A percentile compares a stretch with the other conserved stretches of the same genome.
These are phyloP conservation scores for Diaporthe vaccinii DNA, from an alignment of 2,329 filamentous ascomycete species.

Conservation along the genomic window DNA sequence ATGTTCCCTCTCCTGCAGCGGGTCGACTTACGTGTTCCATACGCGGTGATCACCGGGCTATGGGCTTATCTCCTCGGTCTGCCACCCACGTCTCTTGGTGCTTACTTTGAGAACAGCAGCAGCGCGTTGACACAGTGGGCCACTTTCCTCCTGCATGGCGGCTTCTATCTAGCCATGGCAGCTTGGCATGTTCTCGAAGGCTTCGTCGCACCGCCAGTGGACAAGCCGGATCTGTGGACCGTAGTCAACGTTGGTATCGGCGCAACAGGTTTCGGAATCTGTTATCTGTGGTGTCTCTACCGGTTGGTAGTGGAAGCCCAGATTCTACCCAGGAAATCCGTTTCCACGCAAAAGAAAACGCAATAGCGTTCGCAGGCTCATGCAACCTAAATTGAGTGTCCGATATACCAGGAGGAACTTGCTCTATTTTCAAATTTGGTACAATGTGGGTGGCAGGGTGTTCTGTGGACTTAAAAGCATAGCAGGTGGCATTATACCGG, in stretches of 20 bases:
- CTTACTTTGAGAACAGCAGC: conserved; percentile 71
- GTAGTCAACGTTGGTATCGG: conserved; percentile 91
- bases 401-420: not conserved
- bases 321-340: conserved; percentile 53
- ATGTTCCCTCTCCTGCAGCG: conserved; percentile 91
- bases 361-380: conserved; percentile 48
- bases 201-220: conserved; percentile 74
- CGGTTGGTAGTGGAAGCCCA: conserved; percentile 73
- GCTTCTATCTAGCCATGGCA: conserved; percentile 83
- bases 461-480: conserved; percentile 28
- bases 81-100: conserved; percentile 80
- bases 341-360: conserved; percentile 49
- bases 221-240: conserved; percentile 94
- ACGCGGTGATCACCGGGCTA: conserved; percentile 84
- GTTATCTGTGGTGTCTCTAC: conserved; percentile 92
- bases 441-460: conserved; percentile 12
- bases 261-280: conserved; percentile 85
- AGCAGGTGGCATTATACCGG: conserved; percentile 34
- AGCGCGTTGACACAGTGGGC: conserved; percentile 65
- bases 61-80: conserved; percentile 94
- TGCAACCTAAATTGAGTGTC: not conserved
- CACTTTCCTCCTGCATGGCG: conserved; percentile 78
- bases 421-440: conserved; percentile 1
- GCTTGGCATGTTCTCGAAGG: conserved; percentile 85
- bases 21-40: conserved; percentile 87